Base-by-base conservation (phyloP, 2,329 filamentous ascomycete genomes). In the Colletotrichum phormii region DNA sequence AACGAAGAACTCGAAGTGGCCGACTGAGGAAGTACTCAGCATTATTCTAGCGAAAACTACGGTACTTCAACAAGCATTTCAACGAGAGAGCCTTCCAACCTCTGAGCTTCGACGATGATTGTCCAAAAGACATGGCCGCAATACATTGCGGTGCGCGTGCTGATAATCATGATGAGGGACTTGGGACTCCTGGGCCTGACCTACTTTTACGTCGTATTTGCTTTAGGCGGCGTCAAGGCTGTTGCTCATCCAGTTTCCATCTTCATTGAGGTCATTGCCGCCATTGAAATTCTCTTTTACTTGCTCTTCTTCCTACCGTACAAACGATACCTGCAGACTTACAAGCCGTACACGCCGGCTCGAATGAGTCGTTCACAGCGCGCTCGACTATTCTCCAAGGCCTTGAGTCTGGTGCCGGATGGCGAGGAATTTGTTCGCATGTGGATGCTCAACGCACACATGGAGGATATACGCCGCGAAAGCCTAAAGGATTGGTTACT, bases 401-500 rank as follows among this genome's bases (percentile, higher is more conserved):
- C 46, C 2, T 29, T 72, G 59, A 64, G 42, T 15, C 65, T 72
- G 66, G 86, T 91, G 15, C 82, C 86, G 1, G 85, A 91, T 76
- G 83, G 85, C 0, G 85, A 87, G 49, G 82, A 79, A 46, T 92
- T 89, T 75, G 72, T 92, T 33, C 81, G 78, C 63, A 86, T 84
- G 74, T 92, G 90, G 90, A 91, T 92, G 76, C 80, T 87, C 29
- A 86, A 86, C 33, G 88, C 89, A 8, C 81, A 85, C 18, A 60
- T 82, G 3, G 80, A 83, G 33, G 88, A 90, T 33, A 88, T 92
- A 58, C 85, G 86, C 67, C 82, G 85, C 15, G 89, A 91, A 37
- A 91, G 92, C 77, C 76, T 92, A 63, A 89, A 88, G 78, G 88
- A 90, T 67, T 91, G 90, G 77, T 83, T 90, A 24, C 80, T 85